Evolutionary conservation across 116 monocot species (phyloP), one percentile per base, ranked within the genome.

Genomic region (Trichopus zeylanicus): DNA sequence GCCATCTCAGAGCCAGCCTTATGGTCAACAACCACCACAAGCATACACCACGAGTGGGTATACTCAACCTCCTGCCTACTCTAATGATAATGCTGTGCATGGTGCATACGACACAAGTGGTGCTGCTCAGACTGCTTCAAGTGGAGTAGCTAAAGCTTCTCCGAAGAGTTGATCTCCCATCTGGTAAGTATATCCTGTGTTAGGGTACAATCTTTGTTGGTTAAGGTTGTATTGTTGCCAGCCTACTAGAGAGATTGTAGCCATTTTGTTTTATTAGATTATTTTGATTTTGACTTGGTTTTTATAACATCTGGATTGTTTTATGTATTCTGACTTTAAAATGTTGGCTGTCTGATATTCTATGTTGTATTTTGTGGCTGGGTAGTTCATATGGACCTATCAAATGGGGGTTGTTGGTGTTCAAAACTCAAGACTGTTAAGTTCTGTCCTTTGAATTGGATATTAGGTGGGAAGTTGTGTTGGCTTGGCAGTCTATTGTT

Each of bases 131-230:
- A 48, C 53, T 22, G 59, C 26, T 35, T 29, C 78, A 1, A 37
- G 42, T 55, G 78, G 64, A 31, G 68, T 34, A 2, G 22, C 66
- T 7, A 72, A 78, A 53, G 54, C 72, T 37, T 67, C 75, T 12
- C 54, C 71, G 0, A 57, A 59, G 59, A 59, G 53, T 59, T 72
- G 42, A 72, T 7, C 18, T 42, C 6, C 47, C 29, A 47, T 46
- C n/a, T 61, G 27, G 39, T 47, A 29, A 18, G 47, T 30, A 5
- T n/a, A 31, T 60, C 7, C 39, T 13, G 15, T 39, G 16, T 22
- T 1, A 21, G 42, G 12, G 6, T 39, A 42, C 3, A 0, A 16
- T n/a, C n/a, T 42, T 12, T 42, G 12, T 42, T 42, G 42, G 7
- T 42, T 42, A 42, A 15, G 3, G 42, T 42, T 42, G 18, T 42